Evolutionary conservation across 139 green algal species (phyloP), one percentile per base, ranked within the genome.

Genomic region (Mychonastes homosphaera): DNA sequence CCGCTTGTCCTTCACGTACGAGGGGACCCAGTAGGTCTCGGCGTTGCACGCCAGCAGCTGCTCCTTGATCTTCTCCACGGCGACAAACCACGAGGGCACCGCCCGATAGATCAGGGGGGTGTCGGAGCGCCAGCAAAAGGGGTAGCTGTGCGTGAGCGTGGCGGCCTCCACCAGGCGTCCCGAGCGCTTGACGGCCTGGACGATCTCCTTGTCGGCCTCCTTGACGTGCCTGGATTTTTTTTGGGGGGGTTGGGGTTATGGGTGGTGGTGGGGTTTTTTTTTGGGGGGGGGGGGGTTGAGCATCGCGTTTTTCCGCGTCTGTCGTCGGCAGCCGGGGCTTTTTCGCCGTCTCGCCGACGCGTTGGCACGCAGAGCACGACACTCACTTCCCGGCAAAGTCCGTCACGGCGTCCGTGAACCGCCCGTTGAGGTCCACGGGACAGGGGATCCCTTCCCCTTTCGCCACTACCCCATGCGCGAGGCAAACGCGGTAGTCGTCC

Each of bases 71-170:
- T 67, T 52, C 70, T 95, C 87, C 39, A 87, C 89, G 18, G 53
- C 64, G 15, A 99, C 83, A 72, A 99, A 99, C 91, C 91, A 99
- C 38, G 77, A 90, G 30, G 92, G 91, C 50, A 98, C 88, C 15
- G 91, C 87, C 29, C 85, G 63, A 79, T 95, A 93, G 62, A 95
- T 89, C 52, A 95, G 79, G 0, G 88, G 87, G 26, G 93, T 99
- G 54, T 99, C 89, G 38, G 85, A 95, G 32, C 93, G 82, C 93
- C 92, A 98, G 84, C 93, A 99, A 77, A 94, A 98, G 62, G 93
- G 93, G 72, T 98, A 98, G 28, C 74, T 88, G 73, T 96, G 89
- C 30, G 82, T 66, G 2, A 88, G 66, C 29, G 28, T 73, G 27
- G 51, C 65, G 29, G 68, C 52, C 36, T 91, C 78, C 33, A 99